These are phyloP conservation scores for Zygosaccharomyces pseudobailii DNA, from an alignment of 1,139 yeast species.

Conservation along the genomic window DNA sequence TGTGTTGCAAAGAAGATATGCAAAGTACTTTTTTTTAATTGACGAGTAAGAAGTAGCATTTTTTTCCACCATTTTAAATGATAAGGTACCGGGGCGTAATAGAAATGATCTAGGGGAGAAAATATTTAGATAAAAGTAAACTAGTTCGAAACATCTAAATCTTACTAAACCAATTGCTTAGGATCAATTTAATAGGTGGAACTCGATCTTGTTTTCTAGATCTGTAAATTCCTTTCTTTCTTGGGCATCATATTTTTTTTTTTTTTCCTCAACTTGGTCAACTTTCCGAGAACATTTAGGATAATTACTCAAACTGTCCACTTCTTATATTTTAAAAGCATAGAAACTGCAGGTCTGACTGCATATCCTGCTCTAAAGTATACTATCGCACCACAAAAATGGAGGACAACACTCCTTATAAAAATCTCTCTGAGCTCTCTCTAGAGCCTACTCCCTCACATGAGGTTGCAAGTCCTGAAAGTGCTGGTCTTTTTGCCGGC, in stretches of 20 bases:
- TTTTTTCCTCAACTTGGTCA: background rate
- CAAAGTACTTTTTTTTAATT: no score
- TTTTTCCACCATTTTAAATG: no score
- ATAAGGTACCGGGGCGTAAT: no score
- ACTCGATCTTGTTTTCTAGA: no score
- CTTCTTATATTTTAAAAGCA: background rate
- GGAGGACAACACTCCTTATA: conserved; percentile 17
- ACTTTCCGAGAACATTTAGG: background rate
- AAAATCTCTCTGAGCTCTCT: conserved; percentile 20
- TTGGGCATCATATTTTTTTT: background rate
- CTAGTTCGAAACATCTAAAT: no score
- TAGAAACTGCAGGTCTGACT: background rate
- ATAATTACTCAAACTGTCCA: background rate
- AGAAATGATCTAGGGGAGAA: no score
- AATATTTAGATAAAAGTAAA: no score
- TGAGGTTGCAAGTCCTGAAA: conserved; percentile 16
- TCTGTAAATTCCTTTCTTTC: background rate
- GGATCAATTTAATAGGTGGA: no score
- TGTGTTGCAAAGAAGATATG: no score
- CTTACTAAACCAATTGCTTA: no score
- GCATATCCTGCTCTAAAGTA: background rate
- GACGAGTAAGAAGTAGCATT: no score
- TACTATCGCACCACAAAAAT: conserved; percentile 2
- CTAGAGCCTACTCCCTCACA: conserved; percentile 25
- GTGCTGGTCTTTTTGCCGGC: conserved; percentile 15